Conservation (phyloP, 1,284 basidiomycete species). For the Cryptococcus hybrid region DNA sequence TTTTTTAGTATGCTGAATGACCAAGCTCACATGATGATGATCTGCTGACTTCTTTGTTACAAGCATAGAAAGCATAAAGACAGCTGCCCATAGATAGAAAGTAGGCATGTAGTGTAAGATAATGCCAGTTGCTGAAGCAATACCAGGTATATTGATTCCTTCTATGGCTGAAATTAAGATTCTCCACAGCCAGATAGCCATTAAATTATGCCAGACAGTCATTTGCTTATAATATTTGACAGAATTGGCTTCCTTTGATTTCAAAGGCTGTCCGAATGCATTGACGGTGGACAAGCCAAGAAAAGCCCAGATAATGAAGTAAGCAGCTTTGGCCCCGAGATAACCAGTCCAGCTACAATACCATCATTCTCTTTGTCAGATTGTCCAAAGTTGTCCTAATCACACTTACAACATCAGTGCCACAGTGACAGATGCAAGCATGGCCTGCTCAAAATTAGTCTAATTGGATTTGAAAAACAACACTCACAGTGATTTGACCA, state of each 20-base stretch:
- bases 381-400: no score
- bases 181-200: conserved; percentile 41
- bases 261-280: conserved; percentile 15
- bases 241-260: conserved; percentile 8
- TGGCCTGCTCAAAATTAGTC: no score
- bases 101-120: conserved; percentile 30
- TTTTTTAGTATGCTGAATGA: neutral
- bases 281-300: conserved; percentile 27
- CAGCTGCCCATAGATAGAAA: conserved; percentile 39
- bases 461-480: no score
- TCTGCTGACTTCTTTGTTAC: conserved; percentile 29
- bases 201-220: conserved; percentile 33
- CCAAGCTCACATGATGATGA: conserved; percentile 20
- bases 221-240: conserved; percentile 23
- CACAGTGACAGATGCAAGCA: no score
- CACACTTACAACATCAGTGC: no score
- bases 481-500: no score
- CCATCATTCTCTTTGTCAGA: no score
- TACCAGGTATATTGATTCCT: conserved; percentile 24
- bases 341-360: conserved; percentile 26
- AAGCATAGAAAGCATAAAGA: conserved; percentile 31
- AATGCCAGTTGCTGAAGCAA: conserved; percentile 25
- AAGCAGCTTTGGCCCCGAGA: conserved; percentile 24
- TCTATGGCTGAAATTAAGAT: conserved; percentile 30
- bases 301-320: conserved; percentile 23